Percentiles rank a stretch among this genome's conserved stretches.
These are phyloP conservation scores for Tillandsia leiboldiana DNA, from an alignment of 176 grass and related monocot genomes.

Conservation along the genomic window DNA sequence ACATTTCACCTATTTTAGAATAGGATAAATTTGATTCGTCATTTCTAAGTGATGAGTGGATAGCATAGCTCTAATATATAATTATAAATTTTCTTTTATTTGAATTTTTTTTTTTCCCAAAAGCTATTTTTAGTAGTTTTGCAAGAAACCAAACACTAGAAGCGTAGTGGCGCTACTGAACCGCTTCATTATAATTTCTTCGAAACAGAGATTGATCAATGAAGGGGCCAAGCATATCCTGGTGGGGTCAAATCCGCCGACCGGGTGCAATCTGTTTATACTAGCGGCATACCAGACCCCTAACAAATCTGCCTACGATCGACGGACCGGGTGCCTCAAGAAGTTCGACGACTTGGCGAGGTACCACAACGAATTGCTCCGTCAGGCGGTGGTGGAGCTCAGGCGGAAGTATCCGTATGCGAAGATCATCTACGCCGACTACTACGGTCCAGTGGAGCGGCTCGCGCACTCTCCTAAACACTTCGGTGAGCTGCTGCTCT, in stretches of 20 bases:
- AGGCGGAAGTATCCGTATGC: constrained; percentile 32
- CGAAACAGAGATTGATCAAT: constrained; percentile 27
- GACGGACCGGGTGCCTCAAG: constrained; percentile 53
- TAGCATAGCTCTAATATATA: neutral
- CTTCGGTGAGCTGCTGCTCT: constrained; percentile 41
- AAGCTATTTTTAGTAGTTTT: neutral
- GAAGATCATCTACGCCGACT: constrained; percentile 63
- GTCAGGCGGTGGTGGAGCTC: constrained; percentile 33
- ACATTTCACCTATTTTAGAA: too few relatives aligned
- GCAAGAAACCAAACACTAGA: neutral
- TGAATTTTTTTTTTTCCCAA: too few relatives aligned
- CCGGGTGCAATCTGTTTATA: constrained; percentile 60
- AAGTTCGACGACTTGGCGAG: constrained; percentile 44
- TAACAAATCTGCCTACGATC: constrained; percentile 37
- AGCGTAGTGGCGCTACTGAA: neutral
- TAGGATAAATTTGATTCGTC: too few relatives aligned
- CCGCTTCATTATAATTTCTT: neutral
- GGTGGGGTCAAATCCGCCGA: constrained; percentile 63
- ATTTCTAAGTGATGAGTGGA: too few relatives aligned
- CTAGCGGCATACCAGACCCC: constrained; percentile 50
- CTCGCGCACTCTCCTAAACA: constrained; percentile 41
- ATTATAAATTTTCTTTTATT: neutral
- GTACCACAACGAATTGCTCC: constrained; percentile 65
- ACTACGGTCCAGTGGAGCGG: constrained; percentile 48
- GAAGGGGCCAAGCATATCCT: constrained; percentile 55